phyloP scores from a whole-genome alignment of 2,329 filamentous ascomycete genomes.

The Aspergillus sp. region DNA sequence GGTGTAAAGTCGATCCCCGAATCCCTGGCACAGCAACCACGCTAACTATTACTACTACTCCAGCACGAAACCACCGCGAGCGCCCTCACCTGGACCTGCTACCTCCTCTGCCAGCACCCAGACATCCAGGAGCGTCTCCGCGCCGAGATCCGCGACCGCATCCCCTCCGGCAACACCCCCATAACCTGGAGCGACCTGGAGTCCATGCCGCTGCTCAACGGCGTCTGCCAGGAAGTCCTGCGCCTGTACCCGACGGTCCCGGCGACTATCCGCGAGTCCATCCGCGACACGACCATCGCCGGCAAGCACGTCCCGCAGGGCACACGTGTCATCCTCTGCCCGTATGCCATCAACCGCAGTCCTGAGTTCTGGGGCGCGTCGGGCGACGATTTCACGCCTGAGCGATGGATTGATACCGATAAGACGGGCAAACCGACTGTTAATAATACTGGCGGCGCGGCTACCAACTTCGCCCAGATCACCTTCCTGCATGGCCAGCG shows the following conservation, averaged over 20 bases:
- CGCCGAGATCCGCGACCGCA: slow-evolving; percentile 39
- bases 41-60: slow-evolving; percentile 6
- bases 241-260: slow-evolving; percentile 35
- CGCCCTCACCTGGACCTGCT: slow-evolving; percentile 46
- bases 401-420: slow-evolving; percentile 58
- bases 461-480: slow-evolving; percentile 30
- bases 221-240: slow-evolving; percentile 66
- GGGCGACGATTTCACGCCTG: slow-evolving; percentile 64
- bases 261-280: slow-evolving; percentile 29
- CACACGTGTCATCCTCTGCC: slow-evolving; percentile 58
- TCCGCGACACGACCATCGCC: slow-evolving; percentile 45
- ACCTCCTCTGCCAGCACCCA: slow-evolving; percentile 43
- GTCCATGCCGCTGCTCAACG: slow-evolving; percentile 65
- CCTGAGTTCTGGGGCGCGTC: slow-evolving; percentile 64
- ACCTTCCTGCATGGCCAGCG: slow-evolving; percentile 32
- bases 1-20: slow-evolving; percentile 15
- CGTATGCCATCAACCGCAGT: slow-evolving; percentile 62
- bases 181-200: slow-evolving; percentile 44
- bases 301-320: slow-evolving; percentile 59
- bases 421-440: slow-evolving; percentile 42
- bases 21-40: too few species aligned
- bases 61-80: slow-evolving; percentile 48
- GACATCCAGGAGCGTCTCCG: slow-evolving; percentile 41
- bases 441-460: slow-evolving; percentile 44
- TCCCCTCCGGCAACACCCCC: slow-evolving; percentile 30